Conservation (phyloP, 176 grass and related monocot species). For the Calamus simplicifolius region DNA sequence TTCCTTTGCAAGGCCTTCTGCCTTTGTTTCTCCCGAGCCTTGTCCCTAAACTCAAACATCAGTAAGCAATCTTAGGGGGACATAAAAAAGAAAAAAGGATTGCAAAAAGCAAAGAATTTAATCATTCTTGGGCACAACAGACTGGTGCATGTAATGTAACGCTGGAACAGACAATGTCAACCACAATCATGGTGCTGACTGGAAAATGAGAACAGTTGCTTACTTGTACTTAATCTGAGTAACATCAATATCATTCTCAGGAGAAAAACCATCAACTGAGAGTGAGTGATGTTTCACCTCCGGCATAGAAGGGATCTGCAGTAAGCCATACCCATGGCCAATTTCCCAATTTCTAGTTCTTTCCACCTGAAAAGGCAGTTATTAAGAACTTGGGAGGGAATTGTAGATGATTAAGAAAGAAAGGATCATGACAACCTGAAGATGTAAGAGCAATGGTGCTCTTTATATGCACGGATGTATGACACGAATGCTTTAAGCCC, state of each 20-base stretch:
- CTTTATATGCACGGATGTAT: constrained; percentile 83
- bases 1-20: constrained; percentile 69
- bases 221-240: constrained; percentile 92
- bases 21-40: constrained; percentile 74
- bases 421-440: constrained; percentile 33
- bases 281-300: constrained; percentile 97
- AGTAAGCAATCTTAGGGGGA: background rate
- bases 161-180: too few species aligned
- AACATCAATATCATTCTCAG: constrained; percentile 40
- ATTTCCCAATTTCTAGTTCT: constrained; percentile 72
- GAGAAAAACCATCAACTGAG: constrained; percentile 63
- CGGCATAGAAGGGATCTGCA: constrained; percentile 85
- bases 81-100: too few species aligned
- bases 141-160: too few species aligned
- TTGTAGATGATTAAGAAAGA: background rate
- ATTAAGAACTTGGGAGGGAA: constrained; percentile 1
- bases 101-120: too few species aligned
- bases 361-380: constrained; percentile 49
- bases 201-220: constrained; percentile 3
- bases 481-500: constrained; percentile 94
- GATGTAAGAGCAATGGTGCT: constrained; percentile 91
- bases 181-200: too few species aligned
- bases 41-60: constrained; percentile 38
- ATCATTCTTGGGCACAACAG: too few species aligned
- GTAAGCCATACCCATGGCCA: constrained; percentile 93